Evolutionary conservation across 495 filamentous ascomycete species (phyloP), one percentile per base, ranked within the genome.

Genomic region (Coniosporium apollinis): DNA sequence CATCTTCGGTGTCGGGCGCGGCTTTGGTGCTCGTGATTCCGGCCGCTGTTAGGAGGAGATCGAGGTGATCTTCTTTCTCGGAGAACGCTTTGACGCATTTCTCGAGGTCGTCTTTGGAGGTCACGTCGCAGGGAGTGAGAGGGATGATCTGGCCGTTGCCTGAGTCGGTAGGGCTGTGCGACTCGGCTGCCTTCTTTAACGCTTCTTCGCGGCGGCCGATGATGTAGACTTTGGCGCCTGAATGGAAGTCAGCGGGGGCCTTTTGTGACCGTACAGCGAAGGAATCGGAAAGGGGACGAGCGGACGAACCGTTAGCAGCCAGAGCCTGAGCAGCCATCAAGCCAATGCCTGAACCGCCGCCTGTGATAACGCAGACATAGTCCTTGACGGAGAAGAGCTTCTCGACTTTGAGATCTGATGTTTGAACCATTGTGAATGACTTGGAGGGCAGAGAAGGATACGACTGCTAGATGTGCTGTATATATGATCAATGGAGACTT

Each of bases 291-390:
- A 6, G 32, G 22, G 37, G 5, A 22, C 4, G 16, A 10, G 11
- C 15, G 4, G 6, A 26, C 37, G 1, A 21, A 51, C 54, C 58
- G 47, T 62, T 62, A 13, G 58, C 56, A 22, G 58, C 55, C 3
- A 62, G 38, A 2, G 52, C 54, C 34, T 62, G 58, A 21, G 55
- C 44, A 19, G 58, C 47, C 58, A 62, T 62, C 32, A 62, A 43
- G 9, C 58, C 58, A 33, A 62, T 62, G 17, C 58, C 58, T 17
- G 45, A 36, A 5, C 50, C 50, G 11, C 50, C 51, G 40, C 69
- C 71, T n/a, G 70, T 74, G 2, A 76, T 59, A 4, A 79, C 62
- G 34, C 70, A 73, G 14, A 78, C 71, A 46, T 67, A 66, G 38
- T 63, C 71, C 41, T 70, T 66, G 28, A 74, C 62, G 25, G 64